Conservation (phyloP, 1,284 basidiomycete species). For the Malassezia nana region DNA sequence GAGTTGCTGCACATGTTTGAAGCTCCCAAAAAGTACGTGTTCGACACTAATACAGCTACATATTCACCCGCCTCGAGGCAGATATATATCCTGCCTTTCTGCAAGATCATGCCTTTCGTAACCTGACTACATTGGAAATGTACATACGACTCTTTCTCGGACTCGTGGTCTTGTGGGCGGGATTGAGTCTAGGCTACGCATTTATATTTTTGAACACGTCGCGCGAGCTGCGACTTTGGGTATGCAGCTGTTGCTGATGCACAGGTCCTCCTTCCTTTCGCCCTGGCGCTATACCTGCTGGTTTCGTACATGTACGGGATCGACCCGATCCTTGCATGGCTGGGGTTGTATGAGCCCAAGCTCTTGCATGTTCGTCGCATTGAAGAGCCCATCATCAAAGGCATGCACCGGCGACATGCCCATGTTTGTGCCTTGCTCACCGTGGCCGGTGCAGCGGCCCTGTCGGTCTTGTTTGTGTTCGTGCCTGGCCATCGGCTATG, state of each 20-base stretch:
- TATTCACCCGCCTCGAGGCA: slow-evolving; percentile 15
- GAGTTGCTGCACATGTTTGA: slow-evolving; percentile 95
- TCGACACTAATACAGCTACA: slow-evolving; percentile 49
- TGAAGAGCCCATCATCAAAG: slow-evolving; percentile 81
- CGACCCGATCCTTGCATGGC: slow-evolving; percentile 62
- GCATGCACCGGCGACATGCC: slow-evolving; percentile 72
- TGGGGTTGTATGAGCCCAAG: slow-evolving; percentile 51
- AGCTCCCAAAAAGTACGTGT: slow-evolving; percentile 86
- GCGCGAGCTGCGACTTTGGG: slow-evolving; percentile 82
- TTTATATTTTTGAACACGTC: slow-evolving; percentile 87
- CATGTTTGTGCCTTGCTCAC: slow-evolving; percentile 66
- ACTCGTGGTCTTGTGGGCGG: slow-evolving; percentile 80
- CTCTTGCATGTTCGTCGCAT: slow-evolving; percentile 83
- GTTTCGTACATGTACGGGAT: slow-evolving; percentile 92
- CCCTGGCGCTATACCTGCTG: slow-evolving; percentile 77
- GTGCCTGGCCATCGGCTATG: slow-evolving; percentile 77
- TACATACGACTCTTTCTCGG: slow-evolving; percentile 64
- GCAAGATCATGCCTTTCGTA: slow-evolving; percentile 89
- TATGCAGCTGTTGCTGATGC: slow-evolving; percentile 45
- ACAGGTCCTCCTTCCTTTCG: slow-evolving; percentile 69
- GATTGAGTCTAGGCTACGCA: slow-evolving; percentile 74
- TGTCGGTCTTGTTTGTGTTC: slow-evolving; percentile 79
- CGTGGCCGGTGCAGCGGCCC: slow-evolving; percentile 59
- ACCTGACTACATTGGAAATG: slow-evolving; percentile 79
- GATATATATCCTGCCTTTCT: slow-evolving; percentile 88